These are phyloP conservation scores for Fusarium citri DNA, from an alignment of 2,329 filamentous ascomycete genomes.

Conservation along the genomic window DNA sequence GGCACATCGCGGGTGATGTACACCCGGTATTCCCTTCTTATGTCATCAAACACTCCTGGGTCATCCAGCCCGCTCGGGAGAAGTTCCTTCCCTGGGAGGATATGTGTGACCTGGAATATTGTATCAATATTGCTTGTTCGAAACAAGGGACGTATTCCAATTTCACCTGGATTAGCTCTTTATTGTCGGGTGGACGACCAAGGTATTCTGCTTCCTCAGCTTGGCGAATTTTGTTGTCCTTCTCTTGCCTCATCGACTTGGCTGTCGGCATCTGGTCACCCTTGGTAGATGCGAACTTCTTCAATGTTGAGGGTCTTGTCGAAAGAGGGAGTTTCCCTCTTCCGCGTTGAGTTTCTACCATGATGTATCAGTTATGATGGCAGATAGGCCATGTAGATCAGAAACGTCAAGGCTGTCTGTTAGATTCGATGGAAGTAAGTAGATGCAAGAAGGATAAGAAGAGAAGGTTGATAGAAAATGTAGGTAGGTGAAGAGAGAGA, in stretches of 20 bases:
- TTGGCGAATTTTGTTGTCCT: constrained; percentile 29
- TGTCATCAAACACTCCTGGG: constrained; percentile 40
- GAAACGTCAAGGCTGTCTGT: not conserved
- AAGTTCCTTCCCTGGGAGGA: constrained; percentile 47
- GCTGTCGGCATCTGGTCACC: constrained; percentile 28
- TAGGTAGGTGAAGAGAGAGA: too few species aligned
- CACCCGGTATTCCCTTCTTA: constrained; percentile 46
- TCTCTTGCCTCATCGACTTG: constrained; percentile 40
- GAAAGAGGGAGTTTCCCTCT: not conserved
- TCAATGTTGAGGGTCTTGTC: not conserved
- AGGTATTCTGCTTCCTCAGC: constrained; percentile 40
- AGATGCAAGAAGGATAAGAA: not conserved
- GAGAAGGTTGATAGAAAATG: not conserved
- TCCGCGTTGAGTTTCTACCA: constrained; percentile 1
- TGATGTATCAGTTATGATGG: not conserved
- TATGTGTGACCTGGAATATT: constrained; percentile 33
- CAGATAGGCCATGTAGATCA: not conserved
- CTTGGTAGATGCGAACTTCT: constrained; percentile 13
- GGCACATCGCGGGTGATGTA: constrained; percentile 48
- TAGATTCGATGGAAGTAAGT: not conserved
- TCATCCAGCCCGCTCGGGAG: constrained; percentile 45
- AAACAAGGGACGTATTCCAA: not conserved
- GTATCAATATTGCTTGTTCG: constrained; percentile 1
- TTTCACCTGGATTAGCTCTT: constrained; percentile 44
- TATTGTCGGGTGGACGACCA: constrained; percentile 40